These are phyloP conservation scores for Geosmithia flava DNA, from an alignment of 2,329 filamentous ascomycete species.

Conservation along the genomic window DNA sequence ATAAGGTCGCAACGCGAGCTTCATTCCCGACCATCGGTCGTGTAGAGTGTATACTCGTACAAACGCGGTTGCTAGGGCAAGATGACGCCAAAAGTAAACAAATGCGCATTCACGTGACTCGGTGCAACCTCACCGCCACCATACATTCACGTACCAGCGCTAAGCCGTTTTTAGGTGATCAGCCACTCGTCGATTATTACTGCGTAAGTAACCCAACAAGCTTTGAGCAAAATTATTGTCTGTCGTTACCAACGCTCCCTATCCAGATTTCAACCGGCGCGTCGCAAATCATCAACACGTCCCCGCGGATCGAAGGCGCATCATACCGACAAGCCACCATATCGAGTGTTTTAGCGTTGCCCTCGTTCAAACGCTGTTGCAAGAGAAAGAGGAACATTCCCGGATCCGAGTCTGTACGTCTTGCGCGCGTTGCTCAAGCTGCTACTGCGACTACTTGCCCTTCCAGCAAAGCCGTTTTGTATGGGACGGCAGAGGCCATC, in stretches of 20 bases:
- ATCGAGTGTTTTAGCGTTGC: not conserved
- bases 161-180: not conserved
- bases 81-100: slow-evolving; percentile 12
- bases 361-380: not conserved
- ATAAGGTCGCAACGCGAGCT: not conserved
- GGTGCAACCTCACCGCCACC: not conserved
- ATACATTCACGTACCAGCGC: not conserved
- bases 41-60: not conserved
- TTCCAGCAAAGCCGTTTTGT: not conserved
- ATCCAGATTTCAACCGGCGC: not conserved
- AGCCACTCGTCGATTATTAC: not conserved
- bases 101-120: slow-evolving; percentile 10
- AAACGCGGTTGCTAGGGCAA: slow-evolving; percentile 12
- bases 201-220: not conserved
- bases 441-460: not conserved
- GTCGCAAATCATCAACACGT: not conserved
- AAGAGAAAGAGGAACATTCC: not conserved
- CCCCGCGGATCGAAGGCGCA: not conserved
- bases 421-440: not conserved
- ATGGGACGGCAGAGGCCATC: not conserved
- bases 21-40: not conserved
- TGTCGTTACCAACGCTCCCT: not conserved
- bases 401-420: not conserved
- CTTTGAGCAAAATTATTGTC: not conserved
- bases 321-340: not conserved